Evolutionary conservation across 2,329 filamentous ascomycete species (phyloP).

Genomic region (Penicillium brasilianum): DNA sequence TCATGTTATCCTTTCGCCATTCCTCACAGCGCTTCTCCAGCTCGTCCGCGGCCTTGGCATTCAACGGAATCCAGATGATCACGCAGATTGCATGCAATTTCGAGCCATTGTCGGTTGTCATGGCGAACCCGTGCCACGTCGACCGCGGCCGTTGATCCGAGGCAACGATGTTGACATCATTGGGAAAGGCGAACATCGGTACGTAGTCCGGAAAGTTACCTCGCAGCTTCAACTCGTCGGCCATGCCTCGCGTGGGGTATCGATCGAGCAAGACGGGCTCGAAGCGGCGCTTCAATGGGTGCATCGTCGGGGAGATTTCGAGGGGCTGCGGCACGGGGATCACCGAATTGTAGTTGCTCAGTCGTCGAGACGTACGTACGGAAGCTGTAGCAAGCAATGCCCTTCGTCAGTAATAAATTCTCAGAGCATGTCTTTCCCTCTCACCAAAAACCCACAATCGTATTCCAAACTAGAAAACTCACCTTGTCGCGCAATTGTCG

Average conservation of each 20-base stretch:
- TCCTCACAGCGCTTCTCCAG: conserved; percentile 75
- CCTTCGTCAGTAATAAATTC: conserved; percentile 19
- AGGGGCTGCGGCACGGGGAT: conserved; percentile 92
- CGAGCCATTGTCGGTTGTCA: conserved; percentile 91
- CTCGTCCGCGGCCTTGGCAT: conserved; percentile 78
- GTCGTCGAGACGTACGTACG: conserved; percentile 78
- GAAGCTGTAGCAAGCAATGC: conserved; percentile 56
- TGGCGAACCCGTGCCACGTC: conserved; percentile 99
- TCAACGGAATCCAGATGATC: conserved; percentile 90
- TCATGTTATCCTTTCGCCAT: conserved; percentile 93
- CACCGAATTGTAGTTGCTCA: conserved; percentile 98
- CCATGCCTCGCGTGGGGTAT: conserved; percentile 82
- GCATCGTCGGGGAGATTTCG: conserved; percentile 88
- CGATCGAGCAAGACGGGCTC: conserved; percentile 95
- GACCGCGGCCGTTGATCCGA: conserved; percentile 90
- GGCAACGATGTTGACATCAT: conserved; percentile 95
- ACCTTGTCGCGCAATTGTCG: conserved; percentile 74
- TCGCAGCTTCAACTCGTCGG: conserved; percentile 78
- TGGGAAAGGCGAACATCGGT: conserved; percentile 98
- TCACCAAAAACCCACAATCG: not conserved
- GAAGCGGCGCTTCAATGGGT: conserved; percentile 89
- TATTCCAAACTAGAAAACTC: conserved; percentile 44
- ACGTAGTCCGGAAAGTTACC: conserved; percentile 95
- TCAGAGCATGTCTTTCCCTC: not conserved
- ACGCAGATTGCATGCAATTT: conserved; percentile 91